Conservation (phyloP, 768 basidiomycete species). For the Mycena amicta region DNA sequence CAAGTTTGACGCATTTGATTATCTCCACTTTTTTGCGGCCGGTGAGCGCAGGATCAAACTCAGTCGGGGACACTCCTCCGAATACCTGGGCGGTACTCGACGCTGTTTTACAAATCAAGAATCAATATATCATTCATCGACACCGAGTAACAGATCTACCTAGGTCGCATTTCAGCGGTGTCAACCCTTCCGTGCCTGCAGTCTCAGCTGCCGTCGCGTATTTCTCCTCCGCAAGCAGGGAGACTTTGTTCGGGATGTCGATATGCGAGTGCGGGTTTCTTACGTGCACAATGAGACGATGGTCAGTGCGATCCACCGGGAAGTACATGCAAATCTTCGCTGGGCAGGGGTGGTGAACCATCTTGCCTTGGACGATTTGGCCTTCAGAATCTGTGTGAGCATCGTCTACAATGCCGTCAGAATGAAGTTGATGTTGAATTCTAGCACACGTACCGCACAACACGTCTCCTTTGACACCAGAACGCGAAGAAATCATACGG, state of each 20-base stretch:
- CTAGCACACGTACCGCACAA: too few species aligned
- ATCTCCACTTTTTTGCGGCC: too few species aligned
- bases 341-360: constrained; percentile 11
- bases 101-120: background rate
- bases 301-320: constrained; percentile 14
- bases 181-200: background rate
- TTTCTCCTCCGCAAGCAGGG: constrained; percentile 6
- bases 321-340: constrained; percentile 14
- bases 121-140: background rate
- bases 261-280: constrained; percentile 19
- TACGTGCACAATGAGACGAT: constrained; percentile 12
- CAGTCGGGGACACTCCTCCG: too few species aligned
- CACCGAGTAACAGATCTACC: too few species aligned
- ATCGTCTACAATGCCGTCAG: too few species aligned
- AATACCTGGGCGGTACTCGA: too few species aligned
- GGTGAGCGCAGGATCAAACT: constrained; percentile 11
- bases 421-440: too few species aligned
- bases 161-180: background rate
- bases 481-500: too few species aligned
- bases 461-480: too few species aligned
- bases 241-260: constrained; percentile 8
- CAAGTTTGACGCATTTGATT: too few species aligned
- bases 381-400: too few species aligned
- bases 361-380: constrained; percentile 10
- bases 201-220: background rate